Base-by-base conservation (phyloP, 306 rosid species). In the Crataegus laevigata region DNA sequence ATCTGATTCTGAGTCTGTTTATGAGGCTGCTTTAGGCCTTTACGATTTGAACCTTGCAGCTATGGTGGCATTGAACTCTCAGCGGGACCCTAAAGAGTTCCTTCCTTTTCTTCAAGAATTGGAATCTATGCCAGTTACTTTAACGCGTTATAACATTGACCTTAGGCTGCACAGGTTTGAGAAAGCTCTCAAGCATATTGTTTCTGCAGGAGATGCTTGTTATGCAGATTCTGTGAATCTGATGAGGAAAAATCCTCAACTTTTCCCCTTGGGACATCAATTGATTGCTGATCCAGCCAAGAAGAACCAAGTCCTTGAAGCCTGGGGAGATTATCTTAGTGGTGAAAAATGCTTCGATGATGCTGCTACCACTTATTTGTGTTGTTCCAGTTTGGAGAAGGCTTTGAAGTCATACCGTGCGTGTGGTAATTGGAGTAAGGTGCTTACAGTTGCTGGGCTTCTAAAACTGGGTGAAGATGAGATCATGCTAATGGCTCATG, bases 21-120 rank as follows among this genome's bases (percentile, higher is more conserved):
- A 74, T 87, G 93, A 92, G 77, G 85, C 96, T 73, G 99, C 98
- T 72, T 88, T 92, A 74, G 98, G 99, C 78, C 99, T 94, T 79
- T 94, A 94, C 81, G 99, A 94, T 84, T 83, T 94, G 87, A 88
- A 88, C 74, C 96, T 94, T 71, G 87, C 99, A 47, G 99, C 98
- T 76, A 92, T 94, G 72, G 98, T 94, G 72, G 98, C 99, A 77
- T 79, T 94, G 84, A 92, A 94, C 88, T 96, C 99, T 43, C 98
- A 90, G 88, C 85, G 86, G 72, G 99, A 94, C 83, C 99, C 99
- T 73, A 94, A 94, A 81, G 97, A 94, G 52, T 94, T 94, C 79
- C 93, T 94, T 75, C 97, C 99, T 55, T 90, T 87, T 76, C 87
- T 94, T 73, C 96, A 94, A 76, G 91, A 89, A 81, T 85, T 94